Evolutionary conservation across 2,329 filamentous ascomycete genomes (phyloP).

Genomic region (Pseudocercospora fuligena): DNA sequence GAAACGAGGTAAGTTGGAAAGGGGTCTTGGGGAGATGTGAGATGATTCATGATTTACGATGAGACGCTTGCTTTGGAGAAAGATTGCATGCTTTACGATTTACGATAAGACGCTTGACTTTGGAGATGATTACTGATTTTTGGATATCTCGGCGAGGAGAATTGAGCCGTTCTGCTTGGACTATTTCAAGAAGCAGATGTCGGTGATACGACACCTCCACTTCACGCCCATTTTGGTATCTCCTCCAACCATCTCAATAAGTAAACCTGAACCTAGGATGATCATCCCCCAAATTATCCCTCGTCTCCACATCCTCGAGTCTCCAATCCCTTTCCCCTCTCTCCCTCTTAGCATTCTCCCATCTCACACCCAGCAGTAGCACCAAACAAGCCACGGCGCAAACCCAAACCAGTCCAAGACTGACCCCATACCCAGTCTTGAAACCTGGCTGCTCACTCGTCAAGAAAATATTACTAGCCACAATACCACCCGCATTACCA

Average conservation of each 20-base stretch:
- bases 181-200: too few relatives aligned
- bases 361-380: constrained; percentile 48
- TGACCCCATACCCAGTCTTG: constrained; percentile 55
- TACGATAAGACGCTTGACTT: too few relatives aligned
- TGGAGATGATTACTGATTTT: too few relatives aligned
- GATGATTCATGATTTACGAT: too few relatives aligned
- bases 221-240: neutral
- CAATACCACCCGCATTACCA: constrained; percentile 58
- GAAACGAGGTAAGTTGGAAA: neutral
- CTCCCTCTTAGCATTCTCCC: constrained; percentile 54
- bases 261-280: neutral
- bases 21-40: too few relatives aligned
- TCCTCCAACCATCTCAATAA: neutral
- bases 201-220: too few relatives aligned
- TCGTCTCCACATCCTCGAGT: neutral
- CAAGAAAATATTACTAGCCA: constrained; percentile 59
- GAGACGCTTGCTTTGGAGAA: too few relatives aligned
- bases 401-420: constrained; percentile 55
- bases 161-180: too few relatives aligned
- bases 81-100: too few relatives aligned
- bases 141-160: too few relatives aligned
- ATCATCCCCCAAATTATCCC: neutral
- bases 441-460: constrained; percentile 55
- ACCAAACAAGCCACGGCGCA: constrained; percentile 47
- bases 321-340: constrained; percentile 53